Conservation (phyloP, 352 stramenopile species). For the Phytophthora aleatoria region DNA sequence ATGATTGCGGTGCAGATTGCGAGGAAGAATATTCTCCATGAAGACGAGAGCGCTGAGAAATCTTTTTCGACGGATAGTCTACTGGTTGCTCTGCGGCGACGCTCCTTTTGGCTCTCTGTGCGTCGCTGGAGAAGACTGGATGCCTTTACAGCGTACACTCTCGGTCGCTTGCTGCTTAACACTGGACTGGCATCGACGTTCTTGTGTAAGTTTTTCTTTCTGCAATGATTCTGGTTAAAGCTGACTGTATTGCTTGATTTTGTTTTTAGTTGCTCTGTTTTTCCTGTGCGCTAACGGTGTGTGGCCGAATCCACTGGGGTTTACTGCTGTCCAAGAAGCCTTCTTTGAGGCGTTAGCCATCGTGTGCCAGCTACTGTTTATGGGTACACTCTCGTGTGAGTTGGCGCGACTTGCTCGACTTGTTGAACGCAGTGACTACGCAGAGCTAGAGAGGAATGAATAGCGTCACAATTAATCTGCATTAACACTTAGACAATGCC, state of each 20-base stretch:
- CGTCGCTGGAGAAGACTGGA: conserved; percentile 61
- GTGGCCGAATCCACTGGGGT: conserved; percentile 79
- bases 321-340: conserved; percentile 81
- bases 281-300: conserved; percentile 85
- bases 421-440: conserved; percentile 69
- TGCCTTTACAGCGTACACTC: conserved; percentile 49
- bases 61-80: conserved; percentile 6
- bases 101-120: conserved; percentile 40
- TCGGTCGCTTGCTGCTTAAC: conserved; percentile 55
- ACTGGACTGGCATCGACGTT: conserved; percentile 59
- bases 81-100: conserved; percentile 17
- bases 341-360: conserved; percentile 87
- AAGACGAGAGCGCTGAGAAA: conserved; percentile 28
- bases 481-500: not conserved
- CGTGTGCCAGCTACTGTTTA: conserved; percentile 88
- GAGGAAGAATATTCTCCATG: conserved; percentile 47
- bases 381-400: conserved; percentile 84
- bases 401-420: conserved; percentile 58
- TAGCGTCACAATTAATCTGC: conserved; percentile 22
- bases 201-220: conserved; percentile 53
- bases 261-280: conserved; percentile 61
- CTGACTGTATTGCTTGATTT: not conserved
- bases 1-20: conserved; percentile 65
- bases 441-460: conserved; percentile 61
- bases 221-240: not conserved